phyloP scores from a whole-genome alignment of 148 eudicot species.

The Spergularia bocconei region DNA sequence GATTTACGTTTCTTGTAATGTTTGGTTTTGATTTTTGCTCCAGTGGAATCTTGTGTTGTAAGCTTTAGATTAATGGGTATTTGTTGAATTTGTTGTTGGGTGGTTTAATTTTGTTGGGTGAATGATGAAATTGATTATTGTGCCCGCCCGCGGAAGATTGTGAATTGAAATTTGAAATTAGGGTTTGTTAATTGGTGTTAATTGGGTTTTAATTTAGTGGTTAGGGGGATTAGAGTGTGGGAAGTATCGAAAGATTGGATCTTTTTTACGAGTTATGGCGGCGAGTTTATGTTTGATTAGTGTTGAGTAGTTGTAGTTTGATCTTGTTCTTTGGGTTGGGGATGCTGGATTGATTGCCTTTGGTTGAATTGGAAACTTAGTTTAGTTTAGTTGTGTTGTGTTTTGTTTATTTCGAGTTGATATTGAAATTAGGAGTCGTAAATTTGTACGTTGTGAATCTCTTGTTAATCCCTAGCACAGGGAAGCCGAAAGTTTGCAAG shows the following conservation, averaged over 20 bases:
- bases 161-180: background rate
- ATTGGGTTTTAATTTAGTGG: background rate
- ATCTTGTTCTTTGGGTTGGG: background rate
- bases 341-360: background rate
- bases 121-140: background rate
- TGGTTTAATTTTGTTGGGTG: constrained; percentile 9
- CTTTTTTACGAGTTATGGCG: background rate
- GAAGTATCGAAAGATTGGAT: background rate
- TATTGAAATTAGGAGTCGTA: too few species aligned
- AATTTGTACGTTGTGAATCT: too few species aligned
- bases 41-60: too few species aligned
- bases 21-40: too few species aligned
- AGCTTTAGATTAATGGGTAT: too few species aligned
- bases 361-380: background rate
- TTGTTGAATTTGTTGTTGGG: background rate
- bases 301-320: background rate
- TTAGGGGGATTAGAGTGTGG: background rate
- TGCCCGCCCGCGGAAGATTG: background rate
- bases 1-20: too few species aligned
- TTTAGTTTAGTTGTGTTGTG: background rate
- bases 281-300: background rate
- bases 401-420: background rate
- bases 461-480: too few species aligned
- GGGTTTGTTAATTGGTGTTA: background rate
- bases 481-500: too few species aligned